Percentiles rank a stretch among this genome's conserved stretches.
Evolutionary conservation across 805 yeast species (phyloP).

Genomic region (Starmerella sp.): DNA sequence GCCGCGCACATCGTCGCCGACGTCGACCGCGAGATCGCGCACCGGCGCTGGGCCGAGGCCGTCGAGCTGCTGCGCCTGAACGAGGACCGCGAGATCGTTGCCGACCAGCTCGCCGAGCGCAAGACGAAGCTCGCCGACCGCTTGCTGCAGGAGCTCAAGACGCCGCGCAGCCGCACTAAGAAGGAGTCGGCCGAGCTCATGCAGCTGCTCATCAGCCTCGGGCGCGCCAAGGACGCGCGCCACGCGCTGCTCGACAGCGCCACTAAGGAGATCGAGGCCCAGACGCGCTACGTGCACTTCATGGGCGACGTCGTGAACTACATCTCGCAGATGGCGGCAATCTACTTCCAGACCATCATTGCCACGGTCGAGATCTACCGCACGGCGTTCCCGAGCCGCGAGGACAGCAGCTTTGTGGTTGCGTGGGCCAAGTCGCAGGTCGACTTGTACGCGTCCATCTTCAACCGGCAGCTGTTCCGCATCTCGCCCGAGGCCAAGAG

Average conservation of each 20-base stretch:
- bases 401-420: slow-evolving; percentile 49
- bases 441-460: slow-evolving; percentile 43
- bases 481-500: slow-evolving; percentile 39
- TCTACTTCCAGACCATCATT: slow-evolving; percentile 49
- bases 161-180: slow-evolving; percentile 3
- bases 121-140: slow-evolving; percentile 3
- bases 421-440: slow-evolving; percentile 66
- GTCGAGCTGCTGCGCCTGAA: slow-evolving; percentile 25
- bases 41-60: slow-evolving; percentile 41
- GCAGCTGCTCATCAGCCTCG: slow-evolving; percentile 33
- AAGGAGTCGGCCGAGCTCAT: slow-evolving; percentile 20
- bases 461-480: slow-evolving; percentile 51
- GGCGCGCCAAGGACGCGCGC: slow-evolving; percentile 39
- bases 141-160: slow-evolving; percentile 14
- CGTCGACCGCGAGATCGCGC: slow-evolving; percentile 55
- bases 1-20: slow-evolving; percentile 58
- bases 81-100: slow-evolving; percentile 5
- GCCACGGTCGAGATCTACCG: slow-evolving; percentile 47
- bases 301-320: slow-evolving; percentile 46
- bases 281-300: slow-evolving; percentile 41
- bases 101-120: slow-evolving; percentile 13
- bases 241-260: slow-evolving; percentile 40
- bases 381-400: slow-evolving; percentile 37
- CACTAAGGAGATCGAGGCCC: slow-evolving; percentile 36
- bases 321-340: slow-evolving; percentile 50